Base-by-base conservation (phyloP, 768 basidiomycete genomes). In the Tulasnella sp. region DNA sequence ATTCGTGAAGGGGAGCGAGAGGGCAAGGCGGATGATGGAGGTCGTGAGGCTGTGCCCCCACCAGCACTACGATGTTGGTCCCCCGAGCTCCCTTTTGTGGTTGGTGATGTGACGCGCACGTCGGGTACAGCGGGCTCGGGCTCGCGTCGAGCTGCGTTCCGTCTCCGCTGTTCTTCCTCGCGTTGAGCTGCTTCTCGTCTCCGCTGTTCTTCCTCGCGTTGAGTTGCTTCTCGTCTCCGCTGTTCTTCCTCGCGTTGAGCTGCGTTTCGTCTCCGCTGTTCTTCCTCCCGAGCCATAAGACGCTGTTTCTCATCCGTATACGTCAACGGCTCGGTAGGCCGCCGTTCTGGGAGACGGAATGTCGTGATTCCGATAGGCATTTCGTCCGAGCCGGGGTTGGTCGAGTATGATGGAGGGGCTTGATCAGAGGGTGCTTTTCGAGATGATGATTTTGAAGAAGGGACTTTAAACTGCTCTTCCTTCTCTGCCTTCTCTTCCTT, bases 321-420 rank as follows among this genome's bases (percentile, higher is more conserved):
- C 11, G 29, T 15, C 29, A 11, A 15, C 4, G 61, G 61, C 18
- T 67, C 61, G 61, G 10, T 67, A 2, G 61, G 61, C 35, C 61
- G 26, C 26, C 61, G 26, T 35, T 67, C 61, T 35, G 61, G 61
- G 23, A 67, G 32, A 16, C 32, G 61, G 61, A 67, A 67, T 5
- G 61, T 67, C 32, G 61, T 35, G 1, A 35, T 67, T 16, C 61
- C 61, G 7, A 67, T 35, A 11, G 61, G 61, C 61, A 67, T 67
- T 5, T 67, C 61, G 15, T 67, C 61, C 26, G 61, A 67, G 5
- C 61, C 61, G 4, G 71, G 71, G 20, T 72, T 26, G 7, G 71
- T 72, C 18, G 37, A 42, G 23, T 72, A 72, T 35, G 71, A 72
- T 37, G 71, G 71, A 15, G 61, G 61, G 26, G 61, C 61, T 67